These are phyloP conservation scores for Tricholoma sp. DNA, from an alignment of 768 basidiomycete genomes.

Conservation along the genomic window DNA sequence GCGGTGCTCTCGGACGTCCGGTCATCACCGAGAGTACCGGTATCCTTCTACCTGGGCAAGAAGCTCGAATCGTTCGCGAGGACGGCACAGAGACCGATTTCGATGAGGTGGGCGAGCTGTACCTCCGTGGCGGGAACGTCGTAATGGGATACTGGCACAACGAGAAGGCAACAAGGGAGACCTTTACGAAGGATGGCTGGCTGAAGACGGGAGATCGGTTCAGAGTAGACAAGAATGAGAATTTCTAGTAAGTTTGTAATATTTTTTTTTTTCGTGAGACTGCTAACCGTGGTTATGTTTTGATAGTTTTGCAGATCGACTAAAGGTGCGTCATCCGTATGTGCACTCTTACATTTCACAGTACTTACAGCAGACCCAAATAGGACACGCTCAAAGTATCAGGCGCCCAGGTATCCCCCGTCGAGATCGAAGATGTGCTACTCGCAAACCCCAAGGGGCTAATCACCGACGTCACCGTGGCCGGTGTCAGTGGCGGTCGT, in stretches of 20 bases:
- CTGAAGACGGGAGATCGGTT: slow-evolving; percentile 71
- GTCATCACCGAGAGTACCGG: slow-evolving; percentile 45
- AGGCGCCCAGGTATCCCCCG: slow-evolving; percentile 75
- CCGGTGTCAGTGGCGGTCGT: slow-evolving; percentile 68
- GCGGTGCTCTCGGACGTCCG: slow-evolving; percentile 39
- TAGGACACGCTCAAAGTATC: slow-evolving; percentile 83
- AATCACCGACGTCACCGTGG: slow-evolving; percentile 64
- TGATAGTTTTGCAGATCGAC: slow-evolving; percentile 65
- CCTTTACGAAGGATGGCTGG: slow-evolving; percentile 67
- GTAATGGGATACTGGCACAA: slow-evolving; percentile 73
- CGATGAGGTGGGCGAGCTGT: slow-evolving; percentile 47
- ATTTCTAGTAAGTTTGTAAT: slow-evolving; percentile 52
- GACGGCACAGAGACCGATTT: slow-evolving; percentile 49
- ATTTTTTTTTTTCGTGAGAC: neutral
- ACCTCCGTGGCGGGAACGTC: slow-evolving; percentile 46
- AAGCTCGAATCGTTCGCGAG: slow-evolving; percentile 56
- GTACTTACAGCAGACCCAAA: neutral
- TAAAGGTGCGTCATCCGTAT: slow-evolving; percentile 44
- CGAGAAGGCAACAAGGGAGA: slow-evolving; percentile 56
- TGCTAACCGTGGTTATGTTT: neutral
- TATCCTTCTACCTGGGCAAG: slow-evolving; percentile 57
- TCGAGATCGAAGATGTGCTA: slow-evolving; percentile 69
- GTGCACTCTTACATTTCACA: neutral
- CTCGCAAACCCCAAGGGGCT: slow-evolving; percentile 56
- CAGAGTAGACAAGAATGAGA: slow-evolving; percentile 50